A percentile compares a stretch with the other conserved stretches of the same genome.
phyloP scores from a whole-genome alignment of 768 basidiomycete species.

The Leucocoprinus leucothites region DNA sequence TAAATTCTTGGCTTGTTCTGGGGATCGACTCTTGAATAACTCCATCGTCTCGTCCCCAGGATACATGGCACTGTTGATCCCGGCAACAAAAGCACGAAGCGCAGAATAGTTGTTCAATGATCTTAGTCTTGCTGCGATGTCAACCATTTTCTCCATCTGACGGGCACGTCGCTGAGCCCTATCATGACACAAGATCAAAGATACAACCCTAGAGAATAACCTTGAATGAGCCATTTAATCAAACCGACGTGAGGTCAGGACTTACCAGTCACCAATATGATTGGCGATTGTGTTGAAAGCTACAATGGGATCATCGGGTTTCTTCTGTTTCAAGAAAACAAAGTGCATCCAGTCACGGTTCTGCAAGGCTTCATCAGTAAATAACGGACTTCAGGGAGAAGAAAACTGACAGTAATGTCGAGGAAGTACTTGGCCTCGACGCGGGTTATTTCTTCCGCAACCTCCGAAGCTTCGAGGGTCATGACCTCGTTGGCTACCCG shows the following conservation, averaged over 20 bases:
- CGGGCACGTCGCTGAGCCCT: conserved; percentile 69
- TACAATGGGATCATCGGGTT: conserved; percentile 70
- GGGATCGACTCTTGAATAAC: conserved; percentile 59
- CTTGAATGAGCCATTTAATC: neutral
- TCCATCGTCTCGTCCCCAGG: conserved; percentile 78
- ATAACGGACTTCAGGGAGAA: conserved; percentile 10
- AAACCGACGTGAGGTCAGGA: conserved; percentile 9
- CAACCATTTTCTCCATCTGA: conserved; percentile 87
- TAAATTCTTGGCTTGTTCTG: conserved; percentile 73
- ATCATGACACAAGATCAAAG: conserved; percentile 86
- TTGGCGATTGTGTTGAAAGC: conserved; percentile 76
- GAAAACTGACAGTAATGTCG: conserved; percentile 62
- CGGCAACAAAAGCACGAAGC: conserved; percentile 89
- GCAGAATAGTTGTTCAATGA: conserved; percentile 90
- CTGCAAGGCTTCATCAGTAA: neutral
- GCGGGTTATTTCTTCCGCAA: conserved; percentile 86
- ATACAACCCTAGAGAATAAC: conserved; percentile 66
- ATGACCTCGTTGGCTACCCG: conserved; percentile 57
- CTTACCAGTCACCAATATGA: conserved; percentile 80
- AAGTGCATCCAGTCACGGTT: conserved; percentile 92
- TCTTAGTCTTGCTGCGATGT: conserved; percentile 78
- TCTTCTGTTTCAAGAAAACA: conserved; percentile 66
- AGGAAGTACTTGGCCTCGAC: conserved; percentile 68
- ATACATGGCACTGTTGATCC: conserved; percentile 81
- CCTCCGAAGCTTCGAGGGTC: conserved; percentile 53